Evolutionary conservation across 805 yeast species (phyloP).

Genomic region (Cyberlindnera maritima): DNA sequence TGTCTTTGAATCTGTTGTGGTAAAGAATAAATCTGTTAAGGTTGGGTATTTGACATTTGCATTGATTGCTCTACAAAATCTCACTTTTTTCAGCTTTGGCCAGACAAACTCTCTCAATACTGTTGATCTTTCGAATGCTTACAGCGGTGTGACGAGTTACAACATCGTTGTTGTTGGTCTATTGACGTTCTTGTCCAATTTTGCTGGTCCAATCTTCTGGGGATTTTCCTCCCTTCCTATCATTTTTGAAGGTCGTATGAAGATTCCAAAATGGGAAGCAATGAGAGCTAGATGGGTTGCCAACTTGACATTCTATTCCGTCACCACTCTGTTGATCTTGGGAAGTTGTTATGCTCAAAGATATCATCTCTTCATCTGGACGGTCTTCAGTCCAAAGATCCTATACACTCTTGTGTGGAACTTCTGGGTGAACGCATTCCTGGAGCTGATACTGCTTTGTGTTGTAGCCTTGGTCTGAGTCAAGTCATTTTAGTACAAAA

Average conservation of each 20-base stretch:
- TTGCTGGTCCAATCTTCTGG: slow-evolving; percentile 86
- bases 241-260: slow-evolving; percentile 31
- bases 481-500: too few relatives aligned
- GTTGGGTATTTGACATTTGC: slow-evolving; percentile 14
- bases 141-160: slow-evolving; percentile 79
- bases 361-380: slow-evolving; percentile 93
- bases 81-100: slow-evolving; percentile 83
- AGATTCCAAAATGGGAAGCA: slow-evolving; percentile 32
- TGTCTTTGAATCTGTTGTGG: slow-evolving; percentile 2
- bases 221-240: slow-evolving; percentile 45
- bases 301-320: slow-evolving; percentile 47
- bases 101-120: slow-evolving; percentile 92
- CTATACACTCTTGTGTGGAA: slow-evolving; percentile 81
- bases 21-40: background rate
- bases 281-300: slow-evolving; percentile 29
- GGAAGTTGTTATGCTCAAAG: slow-evolving; percentile 71
- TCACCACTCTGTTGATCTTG: slow-evolving; percentile 56
- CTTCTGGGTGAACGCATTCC: slow-evolving; percentile 42
- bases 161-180: slow-evolving; percentile 69
- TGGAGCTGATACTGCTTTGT: slow-evolving; percentile 10
- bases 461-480: slow-evolving; percentile 7
- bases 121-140: slow-evolving; percentile 85
- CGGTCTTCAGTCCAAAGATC: slow-evolving; percentile 92
- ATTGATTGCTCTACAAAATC: slow-evolving; percentile 59
- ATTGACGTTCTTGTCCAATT: slow-evolving; percentile 79